These are phyloP conservation scores for Suillus ampliporus DNA, from an alignment of 768 basidiomycete genomes.

Conservation along the genomic window DNA sequence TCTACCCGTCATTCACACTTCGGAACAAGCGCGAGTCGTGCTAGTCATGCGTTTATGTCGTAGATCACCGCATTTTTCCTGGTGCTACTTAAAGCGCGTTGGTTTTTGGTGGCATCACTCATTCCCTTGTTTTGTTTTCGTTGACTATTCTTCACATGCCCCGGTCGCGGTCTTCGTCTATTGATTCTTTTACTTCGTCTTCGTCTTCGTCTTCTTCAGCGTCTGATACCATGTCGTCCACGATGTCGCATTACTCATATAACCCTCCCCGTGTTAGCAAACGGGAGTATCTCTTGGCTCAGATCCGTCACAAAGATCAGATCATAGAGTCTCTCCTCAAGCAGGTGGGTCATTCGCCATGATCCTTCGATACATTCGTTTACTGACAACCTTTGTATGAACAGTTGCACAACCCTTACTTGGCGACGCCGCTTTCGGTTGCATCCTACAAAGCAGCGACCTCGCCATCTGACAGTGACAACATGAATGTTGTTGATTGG, in stretches of 20 bases:
- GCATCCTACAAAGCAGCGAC: conserved; percentile 81
- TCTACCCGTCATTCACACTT: not conserved
- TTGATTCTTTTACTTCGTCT: conserved; percentile 33
- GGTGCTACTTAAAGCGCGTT: not conserved
- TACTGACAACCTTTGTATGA: conserved; percentile 14
- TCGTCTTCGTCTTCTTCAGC: conserved; percentile 36
- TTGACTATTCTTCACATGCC: conserved; percentile 5
- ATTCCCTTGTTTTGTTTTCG: not conserved
- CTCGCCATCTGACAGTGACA: conserved; percentile 73
- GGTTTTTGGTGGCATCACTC: not conserved
- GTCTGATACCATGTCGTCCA: conserved; percentile 46
- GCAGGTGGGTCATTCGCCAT: conserved; percentile 53
- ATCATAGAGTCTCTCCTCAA: conserved; percentile 87
- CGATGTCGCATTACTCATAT: conserved; percentile 27
- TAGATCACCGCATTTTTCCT: not conserved
- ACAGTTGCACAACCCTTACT: conserved; percentile 81
- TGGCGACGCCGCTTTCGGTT: conserved; percentile 79
- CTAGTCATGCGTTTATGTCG: not conserved
- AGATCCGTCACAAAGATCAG: conserved; percentile 86
- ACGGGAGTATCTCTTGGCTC: conserved; percentile 84
- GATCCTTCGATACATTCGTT: not conserved
- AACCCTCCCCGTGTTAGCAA: conserved; percentile 57
- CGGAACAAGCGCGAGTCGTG: not conserved
- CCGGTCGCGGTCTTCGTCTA: conserved; percentile 27
- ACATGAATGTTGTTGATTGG: conserved; percentile 74